Percentiles rank a stretch among this genome's conserved stretches.
Conservation (phyloP, 345 rosid genomes). For the Salix koriyanagi region DNA sequence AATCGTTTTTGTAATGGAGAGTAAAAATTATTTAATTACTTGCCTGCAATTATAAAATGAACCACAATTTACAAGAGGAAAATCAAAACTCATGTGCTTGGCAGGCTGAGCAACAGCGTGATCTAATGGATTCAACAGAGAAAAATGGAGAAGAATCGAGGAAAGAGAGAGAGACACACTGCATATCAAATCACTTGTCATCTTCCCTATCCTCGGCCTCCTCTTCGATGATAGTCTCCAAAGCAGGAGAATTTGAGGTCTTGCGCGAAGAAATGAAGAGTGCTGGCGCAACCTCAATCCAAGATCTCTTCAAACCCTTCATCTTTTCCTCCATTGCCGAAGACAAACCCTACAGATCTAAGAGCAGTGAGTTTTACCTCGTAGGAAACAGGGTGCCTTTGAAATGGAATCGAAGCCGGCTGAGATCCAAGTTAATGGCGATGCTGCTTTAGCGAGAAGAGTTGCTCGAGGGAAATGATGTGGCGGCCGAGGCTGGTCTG, state of each 20-base stretch:
- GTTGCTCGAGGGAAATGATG: neutral
- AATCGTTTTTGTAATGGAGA: too few species aligned
- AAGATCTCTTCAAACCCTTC: constrained; percentile 16
- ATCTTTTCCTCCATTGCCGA: constrained; percentile 25
- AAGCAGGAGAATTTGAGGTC: constrained; percentile 19
- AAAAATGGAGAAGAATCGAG: neutral
- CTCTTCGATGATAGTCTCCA: constrained; percentile 51
- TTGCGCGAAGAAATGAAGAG: constrained; percentile 26
- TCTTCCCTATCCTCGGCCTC: constrained; percentile 28
- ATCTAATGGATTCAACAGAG: neutral
- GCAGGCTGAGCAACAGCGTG: neutral
- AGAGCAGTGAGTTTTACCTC: neutral
- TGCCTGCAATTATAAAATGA: too few species aligned
- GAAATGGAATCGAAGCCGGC: neutral
- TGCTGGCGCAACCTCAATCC: constrained; percentile 41
- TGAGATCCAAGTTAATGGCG: neutral
- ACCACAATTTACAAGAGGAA: too few species aligned
- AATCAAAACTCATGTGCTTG: neutral
- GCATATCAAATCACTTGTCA: neutral
- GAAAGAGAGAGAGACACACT: neutral
- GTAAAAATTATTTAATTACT: too few species aligned
- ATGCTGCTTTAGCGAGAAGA: neutral
- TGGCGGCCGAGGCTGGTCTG: neutral
- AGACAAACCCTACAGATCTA: neutral
- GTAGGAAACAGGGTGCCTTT: neutral